Evolutionary conservation across 2,329 filamentous ascomycete species (phyloP).

Genomic region (Penicillium concentricum): DNA sequence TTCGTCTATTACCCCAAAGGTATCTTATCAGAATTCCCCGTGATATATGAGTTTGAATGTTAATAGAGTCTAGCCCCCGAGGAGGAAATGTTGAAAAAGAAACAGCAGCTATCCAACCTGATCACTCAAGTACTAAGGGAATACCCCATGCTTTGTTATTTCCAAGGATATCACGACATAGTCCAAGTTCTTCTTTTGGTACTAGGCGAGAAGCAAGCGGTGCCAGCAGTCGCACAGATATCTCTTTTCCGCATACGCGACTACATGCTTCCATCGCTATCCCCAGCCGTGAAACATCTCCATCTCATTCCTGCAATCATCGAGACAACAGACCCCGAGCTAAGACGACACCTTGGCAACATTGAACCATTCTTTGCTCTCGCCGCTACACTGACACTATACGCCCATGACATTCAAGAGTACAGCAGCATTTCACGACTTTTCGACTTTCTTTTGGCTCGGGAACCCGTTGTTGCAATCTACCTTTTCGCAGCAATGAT

Average conservation of each 20-base stretch:
- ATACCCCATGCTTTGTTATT: slow-evolving; percentile 85
- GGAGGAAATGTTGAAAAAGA: slow-evolving; percentile 67
- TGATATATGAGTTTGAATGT: not conserved
- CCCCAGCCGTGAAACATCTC: slow-evolving; percentile 80
- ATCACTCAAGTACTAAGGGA: slow-evolving; percentile 78
- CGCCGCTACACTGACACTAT: slow-evolving; percentile 90
- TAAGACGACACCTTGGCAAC: slow-evolving; percentile 72
- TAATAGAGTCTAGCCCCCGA: slow-evolving; percentile 59
- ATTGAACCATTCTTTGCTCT: slow-evolving; percentile 90
- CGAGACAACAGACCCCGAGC: slow-evolving; percentile 64
- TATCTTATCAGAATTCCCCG: slow-evolving; percentile 43
- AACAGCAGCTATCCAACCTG: slow-evolving; percentile 72
- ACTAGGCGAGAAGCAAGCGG: slow-evolving; percentile 62
- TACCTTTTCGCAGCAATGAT: slow-evolving; percentile 93
- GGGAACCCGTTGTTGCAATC: slow-evolving; percentile 81
- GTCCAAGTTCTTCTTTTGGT: slow-evolving; percentile 93
- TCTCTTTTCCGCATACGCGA: slow-evolving; percentile 89
- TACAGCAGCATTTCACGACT: slow-evolving; percentile 85
- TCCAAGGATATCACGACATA: slow-evolving; percentile 98
- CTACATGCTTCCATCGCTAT: slow-evolving; percentile 91
- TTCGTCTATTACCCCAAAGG: slow-evolving; percentile 93
- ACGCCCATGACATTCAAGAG: slow-evolving; percentile 90
- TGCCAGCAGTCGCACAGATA: slow-evolving; percentile 70
- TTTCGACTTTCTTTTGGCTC: slow-evolving; percentile 87
- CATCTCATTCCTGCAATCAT: slow-evolving; percentile 82